These are phyloP conservation scores for Aristolochia fimbriata DNA, from an alignment of 164 flowering plant species.

Conservation along the genomic window DNA sequence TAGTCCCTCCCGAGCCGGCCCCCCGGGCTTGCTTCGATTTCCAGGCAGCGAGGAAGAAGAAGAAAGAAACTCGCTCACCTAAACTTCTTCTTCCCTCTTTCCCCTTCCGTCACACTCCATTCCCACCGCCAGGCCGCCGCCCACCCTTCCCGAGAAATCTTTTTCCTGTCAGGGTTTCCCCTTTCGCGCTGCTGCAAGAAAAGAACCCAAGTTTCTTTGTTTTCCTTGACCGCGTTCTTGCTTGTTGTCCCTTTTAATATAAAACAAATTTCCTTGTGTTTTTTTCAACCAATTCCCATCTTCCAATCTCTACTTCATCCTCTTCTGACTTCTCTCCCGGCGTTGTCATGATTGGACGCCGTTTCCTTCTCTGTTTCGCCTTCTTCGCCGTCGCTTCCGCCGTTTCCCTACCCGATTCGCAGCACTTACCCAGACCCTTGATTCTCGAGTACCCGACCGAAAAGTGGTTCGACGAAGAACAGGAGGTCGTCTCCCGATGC, in stretches of 20 bases:
- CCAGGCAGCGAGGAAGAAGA: no score
- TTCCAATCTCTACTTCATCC: background rate
- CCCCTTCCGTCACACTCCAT: background rate
- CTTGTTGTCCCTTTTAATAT: background rate
- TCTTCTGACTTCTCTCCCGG: background rate
- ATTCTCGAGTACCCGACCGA: constrained; percentile 32
- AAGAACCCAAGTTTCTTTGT: no score
- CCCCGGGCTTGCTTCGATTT: no score
- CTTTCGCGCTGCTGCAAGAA: no score
- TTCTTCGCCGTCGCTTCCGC: constrained; percentile 15
- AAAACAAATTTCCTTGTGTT: no score
- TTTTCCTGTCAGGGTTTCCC: no score
- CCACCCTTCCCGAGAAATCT: no score
- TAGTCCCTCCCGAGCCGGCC: no score
- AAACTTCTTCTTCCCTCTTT: background rate
- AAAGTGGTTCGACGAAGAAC: constrained; percentile 11
- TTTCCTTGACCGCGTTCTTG: background rate
- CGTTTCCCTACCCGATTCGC: constrained; percentile 19
- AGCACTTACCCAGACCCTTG: constrained; percentile 47
- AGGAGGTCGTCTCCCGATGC: constrained; percentile 35
- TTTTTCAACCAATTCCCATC: background rate
- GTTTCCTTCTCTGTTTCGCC: constrained; percentile 12
- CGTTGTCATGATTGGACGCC: constrained; percentile 13
- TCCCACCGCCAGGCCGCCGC: no score
- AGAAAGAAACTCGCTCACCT: no score